Evolutionary conservation across 2,329 filamentous ascomycete species (phyloP).

Genomic region (Rhinocladiella similis): DNA sequence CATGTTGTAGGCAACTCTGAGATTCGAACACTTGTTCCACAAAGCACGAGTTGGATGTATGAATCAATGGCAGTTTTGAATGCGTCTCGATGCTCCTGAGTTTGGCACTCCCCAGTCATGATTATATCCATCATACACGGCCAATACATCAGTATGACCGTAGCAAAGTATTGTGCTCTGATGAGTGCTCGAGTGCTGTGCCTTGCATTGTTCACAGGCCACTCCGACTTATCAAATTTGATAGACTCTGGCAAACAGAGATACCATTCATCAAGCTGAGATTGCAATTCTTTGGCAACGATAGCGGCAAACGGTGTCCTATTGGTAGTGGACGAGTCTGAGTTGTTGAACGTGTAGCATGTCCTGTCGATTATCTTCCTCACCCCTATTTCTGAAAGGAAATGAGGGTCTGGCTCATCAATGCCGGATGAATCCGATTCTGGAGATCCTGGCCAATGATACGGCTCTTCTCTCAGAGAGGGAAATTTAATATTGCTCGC

Average conservation of each 20-base stretch:
- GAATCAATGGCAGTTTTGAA: constrained; percentile 1
- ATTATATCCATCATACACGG: constrained; percentile 1
- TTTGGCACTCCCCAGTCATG: constrained; percentile 4
- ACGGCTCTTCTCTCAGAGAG: constrained; percentile 31
- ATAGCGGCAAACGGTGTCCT: constrained; percentile 31
- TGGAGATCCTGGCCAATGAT: constrained; percentile 24
- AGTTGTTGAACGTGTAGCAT: constrained; percentile 37
- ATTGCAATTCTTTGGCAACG: constrained; percentile 35
- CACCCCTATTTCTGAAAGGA: constrained; percentile 38
- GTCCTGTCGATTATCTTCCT: constrained; percentile 20
- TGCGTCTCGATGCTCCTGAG: constrained; percentile 4
- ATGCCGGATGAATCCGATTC: constrained; percentile 1
- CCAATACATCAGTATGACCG: neutral
- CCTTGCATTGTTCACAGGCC: neutral
- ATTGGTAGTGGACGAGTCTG: constrained; percentile 18
- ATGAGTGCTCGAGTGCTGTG: constrained; percentile 5
- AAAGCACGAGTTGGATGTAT: neutral
- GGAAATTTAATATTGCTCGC: constrained; percentile 29
- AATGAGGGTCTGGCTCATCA: constrained; percentile 30
- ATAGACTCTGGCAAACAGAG: constrained; percentile 33
- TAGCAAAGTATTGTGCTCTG: constrained; percentile 5
- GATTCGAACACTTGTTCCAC: constrained; percentile 3
- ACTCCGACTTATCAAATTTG: constrained; percentile 29
- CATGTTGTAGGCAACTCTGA: constrained; percentile 1
- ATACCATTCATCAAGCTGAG: constrained; percentile 39